Evolutionary conservation across 2,329 filamentous ascomycete species (phyloP).

Genomic region (Fusarium sp.): DNA sequence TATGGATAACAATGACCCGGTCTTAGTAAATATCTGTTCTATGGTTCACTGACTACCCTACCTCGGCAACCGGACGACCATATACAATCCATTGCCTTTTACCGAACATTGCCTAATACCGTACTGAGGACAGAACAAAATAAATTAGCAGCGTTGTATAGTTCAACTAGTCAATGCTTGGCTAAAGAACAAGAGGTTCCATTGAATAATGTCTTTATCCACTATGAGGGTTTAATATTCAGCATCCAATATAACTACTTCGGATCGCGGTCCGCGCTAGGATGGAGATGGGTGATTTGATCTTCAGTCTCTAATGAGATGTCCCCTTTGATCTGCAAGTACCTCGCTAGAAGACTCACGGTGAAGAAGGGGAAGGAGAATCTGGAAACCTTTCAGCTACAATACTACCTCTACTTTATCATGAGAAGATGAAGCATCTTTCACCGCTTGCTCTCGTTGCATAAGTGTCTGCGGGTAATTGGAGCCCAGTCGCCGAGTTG

Average conservation of each 20-base stretch:
- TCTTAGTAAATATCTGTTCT: not conserved
- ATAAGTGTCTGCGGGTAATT: slow-evolving; percentile 43
- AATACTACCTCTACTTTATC: slow-evolving; percentile 21
- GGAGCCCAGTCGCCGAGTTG: slow-evolving; percentile 34
- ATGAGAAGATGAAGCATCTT: slow-evolving; percentile 28
- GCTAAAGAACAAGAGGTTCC: slow-evolving; percentile 19
- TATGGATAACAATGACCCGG: not conserved
- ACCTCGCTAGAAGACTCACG: slow-evolving; percentile 12
- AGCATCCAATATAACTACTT: slow-evolving; percentile 22
- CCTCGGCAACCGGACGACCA: slow-evolving; percentile 33
- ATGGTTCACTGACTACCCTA: slow-evolving; percentile 11
- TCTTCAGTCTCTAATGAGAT: slow-evolving; percentile 29
- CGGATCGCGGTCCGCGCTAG: slow-evolving; percentile 35
- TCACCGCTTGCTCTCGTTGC: slow-evolving; percentile 48
- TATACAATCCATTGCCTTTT: not conserved
- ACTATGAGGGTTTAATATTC: slow-evolving; percentile 27
- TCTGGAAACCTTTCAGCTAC: slow-evolving; percentile 11
- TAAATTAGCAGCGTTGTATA: not conserved
- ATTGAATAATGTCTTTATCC: slow-evolving; percentile 31
- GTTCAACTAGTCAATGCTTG: slow-evolving; percentile 13
- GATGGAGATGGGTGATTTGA: slow-evolving; percentile 25
- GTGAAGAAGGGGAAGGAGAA: slow-evolving; percentile 17
- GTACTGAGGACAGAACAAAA: slow-evolving; percentile 1
- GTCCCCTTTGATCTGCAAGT: slow-evolving; percentile 32
- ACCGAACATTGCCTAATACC: slow-evolving; percentile 11